Percentiles rank a stretch among this genome's conserved stretches.
Evolutionary conservation across 768 basidiomycete genomes (phyloP).

Genomic region (Termitomyces sp.): DNA sequence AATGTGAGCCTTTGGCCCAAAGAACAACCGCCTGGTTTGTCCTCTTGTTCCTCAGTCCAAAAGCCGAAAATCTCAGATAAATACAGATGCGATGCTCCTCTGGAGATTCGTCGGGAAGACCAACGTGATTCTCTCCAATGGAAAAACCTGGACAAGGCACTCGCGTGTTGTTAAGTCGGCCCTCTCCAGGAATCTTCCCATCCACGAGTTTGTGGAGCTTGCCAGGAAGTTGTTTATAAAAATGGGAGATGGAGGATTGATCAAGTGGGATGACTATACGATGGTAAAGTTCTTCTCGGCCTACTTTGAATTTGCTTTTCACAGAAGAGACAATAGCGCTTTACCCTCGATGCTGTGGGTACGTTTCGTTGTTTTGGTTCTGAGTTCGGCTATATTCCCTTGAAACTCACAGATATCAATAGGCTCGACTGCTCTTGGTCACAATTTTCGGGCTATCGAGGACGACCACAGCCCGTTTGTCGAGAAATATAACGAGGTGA

Average conservation of each 20-base stretch:
- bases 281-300: constrained; percentile 11
- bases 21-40: constrained; percentile 9
- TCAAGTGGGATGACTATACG: constrained; percentile 17
- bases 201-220: constrained; percentile 26
- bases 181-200: constrained; percentile 27
- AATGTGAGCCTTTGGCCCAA: constrained; percentile 17
- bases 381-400: too few relatives aligned
- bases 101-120: constrained; percentile 15
- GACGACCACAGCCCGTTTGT: constrained; percentile 27
- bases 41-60: constrained; percentile 17
- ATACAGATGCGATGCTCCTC: constrained; percentile 31
- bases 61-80: constrained; percentile 23
- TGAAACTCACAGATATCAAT: too few relatives aligned
- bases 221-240: constrained; percentile 24
- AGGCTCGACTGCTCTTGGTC: constrained; percentile 29
- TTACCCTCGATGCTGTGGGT: constrained; percentile 29
- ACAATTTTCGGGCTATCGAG: constrained; percentile 31
- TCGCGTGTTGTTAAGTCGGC: constrained; percentile 28
- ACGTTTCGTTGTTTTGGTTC: background rate
- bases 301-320: background rate
- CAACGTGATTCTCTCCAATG: constrained; percentile 34
- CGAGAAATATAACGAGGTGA: constrained; percentile 28
- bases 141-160: constrained; percentile 31
- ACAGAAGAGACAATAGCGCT: constrained; percentile 15
- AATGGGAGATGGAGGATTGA: constrained; percentile 25